phyloP scores from a whole-genome alignment of 805 yeast species.

The Candida wancherniae region DNA sequence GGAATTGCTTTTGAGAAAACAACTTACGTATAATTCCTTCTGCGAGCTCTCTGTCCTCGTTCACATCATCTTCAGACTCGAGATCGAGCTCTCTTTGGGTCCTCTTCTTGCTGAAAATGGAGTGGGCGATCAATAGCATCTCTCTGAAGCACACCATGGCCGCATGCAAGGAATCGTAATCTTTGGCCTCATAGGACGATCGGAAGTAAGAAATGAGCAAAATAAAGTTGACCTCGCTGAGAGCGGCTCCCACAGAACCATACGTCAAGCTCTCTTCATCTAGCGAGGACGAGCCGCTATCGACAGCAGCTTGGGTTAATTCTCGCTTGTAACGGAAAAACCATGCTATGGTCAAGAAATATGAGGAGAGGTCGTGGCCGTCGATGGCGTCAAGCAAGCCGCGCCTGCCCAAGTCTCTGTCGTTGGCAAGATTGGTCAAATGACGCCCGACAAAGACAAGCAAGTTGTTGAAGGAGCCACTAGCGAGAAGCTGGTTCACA shows the following conservation, averaged over 20 bases:
- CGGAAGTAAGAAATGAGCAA: conserved; percentile 46
- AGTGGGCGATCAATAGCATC: conserved; percentile 45
- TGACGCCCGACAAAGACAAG: conserved; percentile 44
- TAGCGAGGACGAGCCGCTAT: conserved; percentile 8
- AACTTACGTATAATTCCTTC: conserved; percentile 60
- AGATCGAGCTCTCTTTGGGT: conserved; percentile 12
- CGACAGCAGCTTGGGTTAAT: conserved; percentile 8
- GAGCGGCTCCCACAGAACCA: conserved; percentile 48
- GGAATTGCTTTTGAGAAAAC: conserved; percentile 60
- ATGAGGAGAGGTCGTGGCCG: conserved; percentile 39
- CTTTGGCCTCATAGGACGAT: conserved; percentile 36
- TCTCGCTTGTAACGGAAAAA: conserved; percentile 61
- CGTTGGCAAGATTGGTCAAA: conserved; percentile 15
- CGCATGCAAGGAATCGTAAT: conserved; percentile 64
- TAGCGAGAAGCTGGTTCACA: conserved; percentile 50
- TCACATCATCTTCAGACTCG: conserved; percentile 34
- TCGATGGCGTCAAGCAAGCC: conserved; percentile 30
- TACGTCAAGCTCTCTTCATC: conserved; percentile 30
- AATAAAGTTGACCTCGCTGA: conserved; percentile 58
- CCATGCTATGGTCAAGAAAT: conserved; percentile 66
- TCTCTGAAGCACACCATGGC: conserved; percentile 64
- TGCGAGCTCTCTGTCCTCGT: conserved; percentile 44
- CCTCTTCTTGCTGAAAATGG: conserved; percentile 33
- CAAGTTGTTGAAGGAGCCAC: conserved; percentile 70
- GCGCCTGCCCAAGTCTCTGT: conserved; percentile 13